phyloP scores from a whole-genome alignment of 1,284 basidiomycete genomes.

The Neolentinus lepideus region DNA sequence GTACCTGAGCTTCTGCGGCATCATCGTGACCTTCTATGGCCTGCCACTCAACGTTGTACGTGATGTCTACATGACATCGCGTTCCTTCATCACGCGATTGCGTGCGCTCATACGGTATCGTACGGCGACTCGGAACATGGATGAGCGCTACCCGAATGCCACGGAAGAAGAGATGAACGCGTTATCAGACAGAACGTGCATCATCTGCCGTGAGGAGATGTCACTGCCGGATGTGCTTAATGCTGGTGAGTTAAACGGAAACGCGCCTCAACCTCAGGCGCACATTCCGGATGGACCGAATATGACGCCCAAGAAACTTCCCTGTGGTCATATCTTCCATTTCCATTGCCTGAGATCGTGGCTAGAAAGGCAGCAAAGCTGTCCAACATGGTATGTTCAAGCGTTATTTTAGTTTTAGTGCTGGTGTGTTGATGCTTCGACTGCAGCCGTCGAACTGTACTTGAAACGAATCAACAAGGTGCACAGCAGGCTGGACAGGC shows the following conservation, averaged over 20 bases:
- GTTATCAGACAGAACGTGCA: constrained; percentile 89
- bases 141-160: constrained; percentile 92
- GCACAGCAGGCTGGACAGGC: constrained; percentile 24
- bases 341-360: constrained; percentile 96
- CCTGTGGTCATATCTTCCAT: constrained; percentile 97
- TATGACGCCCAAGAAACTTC: constrained; percentile 92
- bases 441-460: constrained; percentile 76
- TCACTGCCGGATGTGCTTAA: constrained; percentile 26
- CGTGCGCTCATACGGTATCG: constrained; percentile 89
- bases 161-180: constrained; percentile 76
- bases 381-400: constrained; percentile 84
- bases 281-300: constrained; percentile 68
- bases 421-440: constrained; percentile 9
- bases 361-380: constrained; percentile 94
- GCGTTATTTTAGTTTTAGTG: constrained; percentile 10
- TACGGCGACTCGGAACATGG: constrained; percentile 95
- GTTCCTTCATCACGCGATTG: constrained; percentile 84
- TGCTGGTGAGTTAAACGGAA: constrained; percentile 13
- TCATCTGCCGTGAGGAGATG: constrained; percentile 99
- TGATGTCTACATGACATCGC: constrained; percentile 92
- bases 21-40: constrained; percentile 93
- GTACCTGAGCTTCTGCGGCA: constrained; percentile 88
- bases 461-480: constrained; percentile 41
- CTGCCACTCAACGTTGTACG: constrained; percentile 94
- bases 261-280: constrained; percentile 14